These are phyloP conservation scores for Fraxinus platypoda DNA, from an alignment of 305 asterid genomes.

Conservation along the genomic window DNA sequence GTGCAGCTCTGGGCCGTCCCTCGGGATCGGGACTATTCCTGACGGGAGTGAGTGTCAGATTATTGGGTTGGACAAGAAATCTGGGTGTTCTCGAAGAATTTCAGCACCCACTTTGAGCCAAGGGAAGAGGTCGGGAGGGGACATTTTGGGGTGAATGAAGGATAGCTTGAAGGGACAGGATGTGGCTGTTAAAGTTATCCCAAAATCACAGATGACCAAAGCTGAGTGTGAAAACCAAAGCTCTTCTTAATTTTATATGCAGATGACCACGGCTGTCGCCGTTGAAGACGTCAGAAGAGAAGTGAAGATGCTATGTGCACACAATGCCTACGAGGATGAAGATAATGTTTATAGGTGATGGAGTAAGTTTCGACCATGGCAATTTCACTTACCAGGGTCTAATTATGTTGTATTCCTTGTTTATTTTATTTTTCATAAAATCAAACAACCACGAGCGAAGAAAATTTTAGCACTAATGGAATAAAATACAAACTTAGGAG, in stretches of 20 bases:
- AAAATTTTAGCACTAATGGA: neutral
- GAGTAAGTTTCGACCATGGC: constrained; percentile 56
- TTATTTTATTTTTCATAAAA: neutral
- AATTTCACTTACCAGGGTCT: neutral
- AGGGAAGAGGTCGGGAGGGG: neutral
- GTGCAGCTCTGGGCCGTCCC: neutral
- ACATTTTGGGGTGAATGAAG: neutral
- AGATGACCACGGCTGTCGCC: constrained; percentile 86
- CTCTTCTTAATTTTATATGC: constrained; percentile 19
- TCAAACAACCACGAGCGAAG: neutral
- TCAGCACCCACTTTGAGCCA: neutral
- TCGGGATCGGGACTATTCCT: too few species aligned
- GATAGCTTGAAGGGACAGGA: neutral
- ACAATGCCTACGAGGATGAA: constrained; percentile 85
- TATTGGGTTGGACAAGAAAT: too few species aligned
- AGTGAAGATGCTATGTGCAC: constrained; percentile 74
- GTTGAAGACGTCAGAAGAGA: constrained; percentile 87
- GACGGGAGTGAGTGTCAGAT: too few species aligned
- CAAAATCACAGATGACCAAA: too few species aligned
- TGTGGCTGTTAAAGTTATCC: constrained; percentile 42
- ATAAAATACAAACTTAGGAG: neutral
- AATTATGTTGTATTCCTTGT: neutral
- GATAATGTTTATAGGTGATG: constrained; percentile 76
- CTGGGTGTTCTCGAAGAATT: neutral
- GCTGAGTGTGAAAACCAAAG: neutral